Evolutionary conservation across 2,329 filamentous ascomycete genomes (phyloP), one percentile per base, ranked within the genome.

Genomic region (Botryosphaeria dothidea): DNA sequence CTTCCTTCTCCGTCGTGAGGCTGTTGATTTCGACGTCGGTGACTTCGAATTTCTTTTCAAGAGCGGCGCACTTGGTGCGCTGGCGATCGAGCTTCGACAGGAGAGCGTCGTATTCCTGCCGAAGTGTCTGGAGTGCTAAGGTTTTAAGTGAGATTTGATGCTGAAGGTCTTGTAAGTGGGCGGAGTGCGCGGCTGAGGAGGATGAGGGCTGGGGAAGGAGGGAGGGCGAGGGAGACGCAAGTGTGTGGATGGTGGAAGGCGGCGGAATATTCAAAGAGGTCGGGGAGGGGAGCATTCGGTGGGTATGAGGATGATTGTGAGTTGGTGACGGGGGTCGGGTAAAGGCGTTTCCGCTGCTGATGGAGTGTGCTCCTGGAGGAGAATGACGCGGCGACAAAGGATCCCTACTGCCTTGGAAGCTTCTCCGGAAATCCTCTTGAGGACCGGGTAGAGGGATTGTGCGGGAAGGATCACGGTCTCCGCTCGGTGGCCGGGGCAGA

Each of bases 61-160:
- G 76, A 1, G 83, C 79, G 46, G 79, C 79, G 48, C 78, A 82
- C 68, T 82, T 82, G 15, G 78, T 79, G 52, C 83, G 80, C 66
- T 84, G 82, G 4, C 81, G 77, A 34, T 83, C 81, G 23, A 84
- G 80, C 27, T 83, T 84, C 21, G 83, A 78, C 3, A 86, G 77
- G 3, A 86, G 75, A 51, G 78, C 79, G 62, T 84, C 79, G 69
- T 86, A 83, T 71, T 86, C 84, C n/a, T 78, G 77, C 69, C 85
- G 83, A 6, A 86, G 74, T 1, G 82, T 84, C 66, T 84, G 81
- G 23, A 85, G 77, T 13, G 81, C 80, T 19, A 85, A 74, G 4
- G 84, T 82, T 68, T 85, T 85, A 65, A 85, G 75, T 17, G 81
- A 84, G 41, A 85, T 77, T 70, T 85, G 82, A 69, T 85, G 83